A percentile compares a stretch with the other conserved stretches of the same genome.
Conservation (phyloP, 345 rosid genomes). For the Citrus maxima region DNA sequence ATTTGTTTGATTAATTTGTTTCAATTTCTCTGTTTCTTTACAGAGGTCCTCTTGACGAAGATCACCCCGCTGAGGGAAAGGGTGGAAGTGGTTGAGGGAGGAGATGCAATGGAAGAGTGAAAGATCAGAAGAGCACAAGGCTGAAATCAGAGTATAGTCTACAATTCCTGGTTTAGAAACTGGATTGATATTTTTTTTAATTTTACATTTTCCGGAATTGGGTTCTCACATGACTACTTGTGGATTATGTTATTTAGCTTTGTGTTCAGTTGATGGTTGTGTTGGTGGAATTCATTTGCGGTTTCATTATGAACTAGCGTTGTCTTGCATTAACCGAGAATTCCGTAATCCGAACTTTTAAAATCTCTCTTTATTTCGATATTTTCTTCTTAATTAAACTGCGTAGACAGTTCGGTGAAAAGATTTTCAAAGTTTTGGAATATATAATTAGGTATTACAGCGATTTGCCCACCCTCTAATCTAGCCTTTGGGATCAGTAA, state of each 20-base stretch:
- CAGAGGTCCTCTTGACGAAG: slow-evolving; percentile 75
- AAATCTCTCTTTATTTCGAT: background rate
- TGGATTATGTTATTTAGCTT: background rate
- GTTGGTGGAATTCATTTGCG: background rate
- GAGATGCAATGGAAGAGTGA: slow-evolving; percentile 81
- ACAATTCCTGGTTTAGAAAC: background rate
- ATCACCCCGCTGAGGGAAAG: slow-evolving; percentile 58
- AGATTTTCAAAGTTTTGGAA: too few relatives aligned
- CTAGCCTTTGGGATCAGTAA: background rate
- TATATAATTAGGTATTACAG: too few relatives aligned
- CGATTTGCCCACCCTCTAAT: background rate
- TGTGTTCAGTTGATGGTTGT: background rate
- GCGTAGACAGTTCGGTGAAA: background rate
- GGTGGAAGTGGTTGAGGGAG: slow-evolving; percentile 51
- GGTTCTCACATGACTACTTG: background rate
- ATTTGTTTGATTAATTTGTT: background rate
- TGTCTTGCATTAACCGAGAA: background rate
- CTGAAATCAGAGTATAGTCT: background rate
- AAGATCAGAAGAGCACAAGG: background rate
- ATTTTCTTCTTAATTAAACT: background rate
- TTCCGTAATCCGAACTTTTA: background rate
- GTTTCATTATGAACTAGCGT: background rate
- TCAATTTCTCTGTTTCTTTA: slow-evolving; percentile 13
- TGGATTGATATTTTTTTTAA: background rate
- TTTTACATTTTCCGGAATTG: background rate